A percentile compares a stretch with the other conserved stretches of the same genome.
phyloP scores from a whole-genome alignment of 805 yeast genomes.

The Suhomyces emberorum region DNA sequence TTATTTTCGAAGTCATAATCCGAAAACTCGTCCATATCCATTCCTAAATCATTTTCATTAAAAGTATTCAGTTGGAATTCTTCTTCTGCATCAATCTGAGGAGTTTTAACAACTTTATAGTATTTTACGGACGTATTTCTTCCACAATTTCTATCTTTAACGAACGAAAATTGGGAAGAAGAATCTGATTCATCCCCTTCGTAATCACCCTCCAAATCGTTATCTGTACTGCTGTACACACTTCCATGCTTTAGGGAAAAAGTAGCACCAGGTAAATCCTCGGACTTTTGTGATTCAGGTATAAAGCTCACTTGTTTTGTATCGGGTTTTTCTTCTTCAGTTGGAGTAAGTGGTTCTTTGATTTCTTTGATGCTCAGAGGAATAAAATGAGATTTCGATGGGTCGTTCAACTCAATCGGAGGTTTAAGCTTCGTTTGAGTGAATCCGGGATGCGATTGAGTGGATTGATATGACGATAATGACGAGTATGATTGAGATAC shows the following conservation, averaged over 20 bases:
- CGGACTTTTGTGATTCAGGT: not conserved
- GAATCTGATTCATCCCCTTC: constrained; percentile 10
- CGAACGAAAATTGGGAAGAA: constrained; percentile 51
- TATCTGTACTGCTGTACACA: constrained; percentile 2
- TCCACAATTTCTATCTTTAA: constrained; percentile 42
- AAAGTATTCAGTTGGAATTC: constrained; percentile 17
- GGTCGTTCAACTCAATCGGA: constrained; percentile 3
- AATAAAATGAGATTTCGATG: not conserved
- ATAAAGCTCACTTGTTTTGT: constrained; percentile 12
- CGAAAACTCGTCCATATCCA: constrained; percentile 16
- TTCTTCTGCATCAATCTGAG: constrained; percentile 7
- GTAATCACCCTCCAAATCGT: constrained; percentile 3
- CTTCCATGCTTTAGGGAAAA: not conserved
- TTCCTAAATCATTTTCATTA: constrained; percentile 26
- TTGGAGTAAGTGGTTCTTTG: not conserved
- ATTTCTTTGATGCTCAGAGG: not conserved
- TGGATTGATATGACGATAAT: constrained; percentile 5
- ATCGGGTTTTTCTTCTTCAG: constrained; percentile 7
- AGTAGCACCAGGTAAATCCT: no score
- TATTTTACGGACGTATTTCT: constrained; percentile 53
- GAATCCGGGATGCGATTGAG: not conserved
- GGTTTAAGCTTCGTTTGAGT: constrained; percentile 5
- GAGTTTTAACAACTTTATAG: constrained; percentile 38
- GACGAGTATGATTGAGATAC: constrained; percentile 6
- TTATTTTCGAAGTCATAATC: constrained; percentile 45